phyloP scores from a whole-genome alignment of 345 rosid genomes.

The Geranium brycei region DNA sequence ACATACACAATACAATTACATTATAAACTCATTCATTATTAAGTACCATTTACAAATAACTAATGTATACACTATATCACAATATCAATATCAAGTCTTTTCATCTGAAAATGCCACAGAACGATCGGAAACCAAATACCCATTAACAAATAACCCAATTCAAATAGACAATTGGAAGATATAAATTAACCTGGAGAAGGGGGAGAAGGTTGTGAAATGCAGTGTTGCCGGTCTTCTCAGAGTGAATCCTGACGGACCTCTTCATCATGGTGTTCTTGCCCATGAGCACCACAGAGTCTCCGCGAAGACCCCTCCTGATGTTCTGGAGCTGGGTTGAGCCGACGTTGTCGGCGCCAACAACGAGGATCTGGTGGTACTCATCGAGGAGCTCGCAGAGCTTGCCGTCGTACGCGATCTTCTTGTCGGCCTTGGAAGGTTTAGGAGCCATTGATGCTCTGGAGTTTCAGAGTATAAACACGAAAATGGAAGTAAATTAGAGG shows the following conservation, averaged over 20 bases:
- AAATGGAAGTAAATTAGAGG: slow-evolving; percentile 32
- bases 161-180: not conserved
- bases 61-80: not conserved
- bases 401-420: slow-evolving; percentile 70
- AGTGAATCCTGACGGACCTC: slow-evolving; percentile 61
- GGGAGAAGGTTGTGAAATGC: slow-evolving; percentile 52
- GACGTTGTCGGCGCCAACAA: slow-evolving; percentile 78
- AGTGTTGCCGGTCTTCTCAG: slow-evolving; percentile 59
- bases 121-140: no score
- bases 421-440: slow-evolving; percentile 56
- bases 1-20: no score
- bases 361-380: slow-evolving; percentile 63
- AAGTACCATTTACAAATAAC: no score
- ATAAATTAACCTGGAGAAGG: slow-evolving; percentile 57
- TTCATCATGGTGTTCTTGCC: slow-evolving; percentile 99
- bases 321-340: slow-evolving; percentile 90
- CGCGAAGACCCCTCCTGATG: slow-evolving; percentile 68
- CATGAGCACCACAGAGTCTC: slow-evolving; percentile 80
- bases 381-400: slow-evolving; percentile 71
- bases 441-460: slow-evolving; percentile 15
- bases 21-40: no score
- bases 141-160: no score
- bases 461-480: not conserved
- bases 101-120: no score
- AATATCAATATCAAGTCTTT: no score